Evolutionary conservation across 1,284 basidiomycete species (phyloP).

Genomic region (Fereydounia khargensis): DNA sequence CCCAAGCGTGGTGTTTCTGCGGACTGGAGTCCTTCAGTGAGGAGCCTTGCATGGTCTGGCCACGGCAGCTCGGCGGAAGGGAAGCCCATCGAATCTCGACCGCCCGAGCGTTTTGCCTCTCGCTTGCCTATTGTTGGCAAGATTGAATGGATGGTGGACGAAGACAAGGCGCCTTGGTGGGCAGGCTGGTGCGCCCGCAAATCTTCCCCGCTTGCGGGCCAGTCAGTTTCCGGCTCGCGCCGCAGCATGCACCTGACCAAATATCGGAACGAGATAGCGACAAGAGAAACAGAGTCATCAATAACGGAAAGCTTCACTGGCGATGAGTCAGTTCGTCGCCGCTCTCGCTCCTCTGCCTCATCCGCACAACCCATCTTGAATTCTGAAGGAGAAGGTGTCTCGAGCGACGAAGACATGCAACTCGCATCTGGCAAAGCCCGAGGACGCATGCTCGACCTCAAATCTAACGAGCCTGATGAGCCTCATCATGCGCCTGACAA

Average conservation of each 20-base stretch:
- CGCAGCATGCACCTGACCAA: neutral
- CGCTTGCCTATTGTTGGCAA: conserved; percentile 48
- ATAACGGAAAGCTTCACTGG: too few relatives aligned
- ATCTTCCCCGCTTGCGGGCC: neutral
- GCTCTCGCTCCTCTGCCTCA: too few relatives aligned
- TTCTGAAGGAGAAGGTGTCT: too few relatives aligned
- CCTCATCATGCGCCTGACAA: too few relatives aligned
- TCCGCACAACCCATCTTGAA: too few relatives aligned
- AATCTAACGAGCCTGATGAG: too few relatives aligned
- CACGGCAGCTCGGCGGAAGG: conserved; percentile 7
- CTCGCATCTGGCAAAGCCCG: too few relatives aligned
- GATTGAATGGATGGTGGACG: conserved; percentile 53
- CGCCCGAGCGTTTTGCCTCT: conserved; percentile 1
- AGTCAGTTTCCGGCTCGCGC: too few relatives aligned
- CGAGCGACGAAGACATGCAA: too few relatives aligned
- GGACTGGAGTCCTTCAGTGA: conserved; percentile 16
- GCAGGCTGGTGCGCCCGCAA: conserved; percentile 9
- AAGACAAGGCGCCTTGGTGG: conserved; percentile 49
- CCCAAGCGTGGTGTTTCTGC: conserved; percentile 7
- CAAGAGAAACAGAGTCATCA: too few relatives aligned
- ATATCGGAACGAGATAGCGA: neutral
- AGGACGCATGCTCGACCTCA: too few relatives aligned
- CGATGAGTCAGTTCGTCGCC: too few relatives aligned
- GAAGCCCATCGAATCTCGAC: neutral
- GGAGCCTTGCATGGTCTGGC: conserved; percentile 13